Evolutionary conservation across 2,329 filamentous ascomycete genomes (phyloP).

Genomic region (Hymenoscyphus occultus): DNA sequence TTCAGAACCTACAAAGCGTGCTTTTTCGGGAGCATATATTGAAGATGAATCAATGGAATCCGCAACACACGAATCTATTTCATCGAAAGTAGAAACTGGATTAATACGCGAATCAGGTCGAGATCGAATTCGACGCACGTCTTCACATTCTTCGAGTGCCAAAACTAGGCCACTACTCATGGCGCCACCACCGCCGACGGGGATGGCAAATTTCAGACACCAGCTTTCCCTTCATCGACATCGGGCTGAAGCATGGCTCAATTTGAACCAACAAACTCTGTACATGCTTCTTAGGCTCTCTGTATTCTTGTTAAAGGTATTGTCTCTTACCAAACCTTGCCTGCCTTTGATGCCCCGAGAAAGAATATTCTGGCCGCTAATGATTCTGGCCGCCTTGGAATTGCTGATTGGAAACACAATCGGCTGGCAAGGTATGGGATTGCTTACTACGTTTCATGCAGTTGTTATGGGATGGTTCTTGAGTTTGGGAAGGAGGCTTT

Average conservation of each 20-base stretch:
- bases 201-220: constrained; percentile 33
- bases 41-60: constrained; percentile 30
- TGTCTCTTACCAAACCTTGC: constrained; percentile 64
- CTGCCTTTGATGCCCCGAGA: constrained; percentile 66
- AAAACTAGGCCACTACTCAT: constrained; percentile 40
- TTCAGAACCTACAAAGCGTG: constrained; percentile 29
- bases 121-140: constrained; percentile 2
- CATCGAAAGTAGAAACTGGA: constrained; percentile 17
- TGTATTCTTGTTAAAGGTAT: constrained; percentile 68
- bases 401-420: constrained; percentile 43
- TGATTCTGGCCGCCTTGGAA: constrained; percentile 68
- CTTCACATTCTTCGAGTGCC: constrained; percentile 7
- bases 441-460: constrained; percentile 47
- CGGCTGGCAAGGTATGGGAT: constrained; percentile 39
- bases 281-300: constrained; percentile 49
- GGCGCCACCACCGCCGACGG: constrained; percentile 40
- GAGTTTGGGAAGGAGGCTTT: constrained; percentile 31
- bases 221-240: constrained; percentile 37
- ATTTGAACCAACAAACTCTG: constrained; percentile 35
- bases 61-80: constrained; percentile 21
- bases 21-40: constrained; percentile 31
- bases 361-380: constrained; percentile 62
- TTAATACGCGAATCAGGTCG: constrained; percentile 22
- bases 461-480: constrained; percentile 42
- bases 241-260: constrained; percentile 35